Conservation (phyloP, 2,329 filamentous ascomycete genomes). For the Penicillium janthinellum region DNA sequence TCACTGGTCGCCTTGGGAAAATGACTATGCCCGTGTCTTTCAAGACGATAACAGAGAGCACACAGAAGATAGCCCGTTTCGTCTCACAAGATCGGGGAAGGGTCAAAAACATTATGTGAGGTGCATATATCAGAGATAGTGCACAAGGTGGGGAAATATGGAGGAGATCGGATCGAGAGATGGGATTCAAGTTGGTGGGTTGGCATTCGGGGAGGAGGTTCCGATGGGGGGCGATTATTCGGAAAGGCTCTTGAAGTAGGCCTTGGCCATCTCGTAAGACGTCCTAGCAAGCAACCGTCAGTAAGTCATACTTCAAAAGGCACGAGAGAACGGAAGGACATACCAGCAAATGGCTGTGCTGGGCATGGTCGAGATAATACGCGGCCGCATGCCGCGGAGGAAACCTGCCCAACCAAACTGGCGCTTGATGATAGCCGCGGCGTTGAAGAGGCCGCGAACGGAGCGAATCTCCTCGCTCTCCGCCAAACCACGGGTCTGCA, state of each 20-base stretch:
- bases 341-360: slow-evolving; percentile 99
- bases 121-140: slow-evolving; percentile 14
- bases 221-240: slow-evolving; percentile 20
- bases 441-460: slow-evolving; percentile 79
- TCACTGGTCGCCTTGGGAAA: background rate
- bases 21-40: slow-evolving; percentile 16
- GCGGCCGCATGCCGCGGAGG: slow-evolving; percentile 87
- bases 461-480: slow-evolving; percentile 77
- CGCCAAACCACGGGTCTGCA: slow-evolving; percentile 88
- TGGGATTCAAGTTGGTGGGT: slow-evolving; percentile 9
- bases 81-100: slow-evolving; percentile 13
- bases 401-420: slow-evolving; percentile 86
- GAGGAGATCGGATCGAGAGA: slow-evolving; percentile 8
- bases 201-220: background rate
- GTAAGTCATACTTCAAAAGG: background rate
- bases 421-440: slow-evolving; percentile 77
- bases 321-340: slow-evolving; percentile 33
- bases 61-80: slow-evolving; percentile 16
- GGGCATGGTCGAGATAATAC: slow-evolving; percentile 95
- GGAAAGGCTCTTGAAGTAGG: slow-evolving; percentile 59
- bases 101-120: slow-evolving; percentile 8
- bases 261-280: slow-evolving; percentile 69
- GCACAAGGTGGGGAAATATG: slow-evolving; percentile 8
- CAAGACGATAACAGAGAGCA: slow-evolving; percentile 2
- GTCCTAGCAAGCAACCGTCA: slow-evolving; percentile 47